Conservation (phyloP, 495 filamentous ascomycete genomes). For the Aspergillus indologenus region DNA sequence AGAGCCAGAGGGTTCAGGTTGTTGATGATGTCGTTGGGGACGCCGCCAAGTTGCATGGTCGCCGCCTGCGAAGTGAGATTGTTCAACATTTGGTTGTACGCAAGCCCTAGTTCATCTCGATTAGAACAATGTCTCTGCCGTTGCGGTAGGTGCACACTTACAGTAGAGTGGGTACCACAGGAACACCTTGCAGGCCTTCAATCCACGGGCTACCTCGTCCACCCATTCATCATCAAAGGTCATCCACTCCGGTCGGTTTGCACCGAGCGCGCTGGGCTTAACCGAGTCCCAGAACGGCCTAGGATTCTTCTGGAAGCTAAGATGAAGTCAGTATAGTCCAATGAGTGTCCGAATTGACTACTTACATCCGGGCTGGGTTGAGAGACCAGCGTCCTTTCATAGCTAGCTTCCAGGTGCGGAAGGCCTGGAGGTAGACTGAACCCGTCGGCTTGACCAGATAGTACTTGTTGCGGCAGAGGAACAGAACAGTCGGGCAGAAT, state of each 20-base stretch:
- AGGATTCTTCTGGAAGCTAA: constrained; percentile 51
- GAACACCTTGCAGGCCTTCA: constrained; percentile 66
- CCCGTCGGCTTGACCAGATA: constrained; percentile 55
- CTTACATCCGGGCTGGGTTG: constrained; percentile 44
- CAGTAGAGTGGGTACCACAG: constrained; percentile 69
- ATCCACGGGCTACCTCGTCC: constrained; percentile 65
- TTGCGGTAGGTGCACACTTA: constrained; percentile 10
- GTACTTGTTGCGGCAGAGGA: constrained; percentile 59
- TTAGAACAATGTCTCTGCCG: neutral
- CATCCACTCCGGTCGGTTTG: constrained; percentile 55
- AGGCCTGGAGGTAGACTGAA: constrained; percentile 58
- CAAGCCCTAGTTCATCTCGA: constrained; percentile 45
- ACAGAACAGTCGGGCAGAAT: constrained; percentile 61
- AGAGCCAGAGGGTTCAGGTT: constrained; percentile 76
- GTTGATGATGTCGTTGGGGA: constrained; percentile 75
- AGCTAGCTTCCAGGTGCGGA: constrained; percentile 52
- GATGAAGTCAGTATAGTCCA: neutral
- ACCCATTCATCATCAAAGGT: constrained; percentile 74
- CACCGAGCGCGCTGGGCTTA: constrained; percentile 58
- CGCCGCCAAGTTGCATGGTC: constrained; percentile 64
- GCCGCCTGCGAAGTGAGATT: constrained; percentile 76
- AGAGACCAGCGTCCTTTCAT: constrained; percentile 63
- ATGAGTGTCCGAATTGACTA: neutral
- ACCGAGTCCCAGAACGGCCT: constrained; percentile 59
- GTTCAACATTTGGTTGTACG: constrained; percentile 59